Evolutionary conservation across 805 yeast species (phyloP), one percentile per base, ranked within the genome.

Genomic region (Blastobotrys mokoenaii): DNA sequence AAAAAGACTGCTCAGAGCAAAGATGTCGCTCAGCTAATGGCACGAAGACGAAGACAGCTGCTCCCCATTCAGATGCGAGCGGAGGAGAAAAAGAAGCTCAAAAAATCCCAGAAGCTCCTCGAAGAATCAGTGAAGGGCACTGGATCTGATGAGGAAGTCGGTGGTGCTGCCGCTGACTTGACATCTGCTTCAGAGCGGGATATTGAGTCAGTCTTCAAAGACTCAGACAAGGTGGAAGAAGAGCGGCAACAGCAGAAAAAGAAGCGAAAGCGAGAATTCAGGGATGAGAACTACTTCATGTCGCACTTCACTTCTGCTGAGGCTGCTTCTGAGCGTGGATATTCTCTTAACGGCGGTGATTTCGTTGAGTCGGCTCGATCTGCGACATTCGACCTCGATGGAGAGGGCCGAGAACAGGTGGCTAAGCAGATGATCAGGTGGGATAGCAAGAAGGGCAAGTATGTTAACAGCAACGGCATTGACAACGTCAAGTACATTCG

Each of bases 391-490:
- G 96, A 89, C 59, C 69, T 93, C 54, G 81, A 74, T 47, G 78
- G 72, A 39, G 88, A 84, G 56, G 95, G 88, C 50, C 79, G 75
- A 50, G 84, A 81, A 54, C 73, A 79, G 38, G 76, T 67, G 41
- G 81, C 82, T 62, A 72, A 73, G 47, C 77, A 75, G 40, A 79
- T 80, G 17, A 81, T 84, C 73, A 75, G 77, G 60, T 90, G 98
- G 98, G 97, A 90, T 67, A 84, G 77, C 65, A 86, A 87, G 75
- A 82, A 84, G 64, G 93, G 94, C 58, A 87, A 87, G 53, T 90
- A 85, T 64, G 76, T 89, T 59, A 85, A 85, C 62, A 72, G 85
- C 15, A 80, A 76, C 57, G 85, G 93, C 51, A 60, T 55, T 10
- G 95, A 86, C 58, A 77, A 82, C 66, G 50, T 52, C 27, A 89